These are phyloP conservation scores for Globisporangium rhizosaccharum DNA, from an alignment of 352 stramenopile genomes.

Conservation along the genomic window DNA sequence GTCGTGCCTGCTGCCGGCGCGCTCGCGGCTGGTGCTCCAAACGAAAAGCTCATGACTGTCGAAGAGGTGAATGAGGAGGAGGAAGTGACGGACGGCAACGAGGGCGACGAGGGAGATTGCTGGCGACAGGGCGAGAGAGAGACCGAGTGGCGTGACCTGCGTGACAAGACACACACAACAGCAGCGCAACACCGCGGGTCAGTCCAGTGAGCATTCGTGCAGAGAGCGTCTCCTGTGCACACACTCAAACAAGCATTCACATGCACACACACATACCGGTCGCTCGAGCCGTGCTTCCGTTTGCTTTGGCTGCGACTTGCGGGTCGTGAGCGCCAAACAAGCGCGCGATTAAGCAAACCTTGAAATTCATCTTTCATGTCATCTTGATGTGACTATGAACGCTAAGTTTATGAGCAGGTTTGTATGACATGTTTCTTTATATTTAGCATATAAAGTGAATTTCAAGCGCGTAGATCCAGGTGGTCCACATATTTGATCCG, in stretches of 20 bases:
- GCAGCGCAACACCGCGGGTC: background rate
- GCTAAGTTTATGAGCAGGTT: too few species aligned
- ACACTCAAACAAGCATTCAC: background rate
- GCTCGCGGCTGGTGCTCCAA: slow-evolving; percentile 27
- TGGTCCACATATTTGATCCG: too few species aligned
- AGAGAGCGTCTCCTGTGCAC: background rate
- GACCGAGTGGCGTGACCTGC: too few species aligned
- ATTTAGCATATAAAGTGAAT: too few species aligned
- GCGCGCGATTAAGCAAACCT: too few species aligned
- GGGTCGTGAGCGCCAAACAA: too few species aligned
- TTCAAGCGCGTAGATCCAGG: too few species aligned
- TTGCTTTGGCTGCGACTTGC: background rate
- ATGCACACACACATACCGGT: background rate
- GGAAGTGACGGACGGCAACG: background rate
- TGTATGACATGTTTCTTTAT: too few species aligned
- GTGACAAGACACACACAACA: background rate
- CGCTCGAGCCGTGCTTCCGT: background rate
- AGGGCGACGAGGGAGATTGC: background rate
- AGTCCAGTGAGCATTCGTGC: background rate
- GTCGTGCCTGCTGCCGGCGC: slow-evolving; percentile 15
- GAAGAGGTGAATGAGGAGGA: too few species aligned
- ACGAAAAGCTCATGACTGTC: slow-evolving; percentile 39
- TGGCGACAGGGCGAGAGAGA: background rate
- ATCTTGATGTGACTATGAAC: too few species aligned
- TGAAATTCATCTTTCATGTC: too few species aligned